Evolutionary conservation across 139 green algal species (phyloP), one percentile per base, ranked within the genome.

Genomic region (Auxenochlorella pyrenoidosa): DNA sequence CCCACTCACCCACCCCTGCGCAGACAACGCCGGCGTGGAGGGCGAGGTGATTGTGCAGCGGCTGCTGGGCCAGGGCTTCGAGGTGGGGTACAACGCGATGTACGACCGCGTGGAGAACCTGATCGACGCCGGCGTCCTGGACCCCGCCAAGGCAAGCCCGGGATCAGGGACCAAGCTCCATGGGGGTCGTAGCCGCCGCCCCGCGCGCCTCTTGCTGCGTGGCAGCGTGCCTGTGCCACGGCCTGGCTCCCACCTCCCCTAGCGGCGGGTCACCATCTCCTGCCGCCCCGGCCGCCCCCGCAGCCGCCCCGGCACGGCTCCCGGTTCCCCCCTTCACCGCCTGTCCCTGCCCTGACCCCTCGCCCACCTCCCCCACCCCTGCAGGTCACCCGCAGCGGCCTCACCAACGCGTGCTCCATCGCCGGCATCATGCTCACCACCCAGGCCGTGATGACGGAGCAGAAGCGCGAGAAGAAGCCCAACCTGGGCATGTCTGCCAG

Each of bases 381-480:
- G 63, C 70, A 81, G 75, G 94, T 98, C 34, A 99, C 97, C 34
- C 94, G 97, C 83, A 97, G 93, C 87, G 97, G 93, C 71, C 92
- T 99, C 44, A 92, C 93, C 71, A 99, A 99, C 90, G 91, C 95
- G 21, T 96, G 93, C 83, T 98, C 95, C 85, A 98, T 99, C 86
- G 97, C 97, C 44, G 97, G 97, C 86, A 99, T 99, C 93, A 97
- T 99, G 95, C 94, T 99, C 70, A 99, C 97, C n/a, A 99, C 97
- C 34, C 97, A 98, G 90, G 97, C 96, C 0, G 95, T 99, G 19
- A 98, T 99, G 95, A 95, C 96, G 5, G 96, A 98, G 91, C 94
- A 94, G 88, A 88, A 90, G 54, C 91, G 91, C 87, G 75, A 41
- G 0, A 83, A 71, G 15, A 86, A 63, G 16, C 68, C 38, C 34